Evolutionary conservation across 2,329 filamentous ascomycete genomes (phyloP), one percentile per base, ranked within the genome.

Genomic region (Seiridium cupressi): DNA sequence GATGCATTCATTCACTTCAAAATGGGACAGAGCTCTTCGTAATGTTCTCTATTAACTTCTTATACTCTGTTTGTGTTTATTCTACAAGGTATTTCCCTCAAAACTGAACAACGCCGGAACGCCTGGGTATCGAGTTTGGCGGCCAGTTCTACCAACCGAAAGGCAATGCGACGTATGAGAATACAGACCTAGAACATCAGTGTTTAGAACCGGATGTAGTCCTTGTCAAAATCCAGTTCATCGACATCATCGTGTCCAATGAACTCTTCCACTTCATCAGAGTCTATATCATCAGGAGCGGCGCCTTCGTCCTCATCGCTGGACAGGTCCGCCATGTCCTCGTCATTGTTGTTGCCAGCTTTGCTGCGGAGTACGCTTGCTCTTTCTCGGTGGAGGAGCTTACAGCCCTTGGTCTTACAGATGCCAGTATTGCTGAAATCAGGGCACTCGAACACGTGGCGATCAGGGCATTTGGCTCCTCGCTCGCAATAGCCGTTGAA

Each of bases 401-500:
- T 90, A 81, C 94, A 98, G 66, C 89, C 88, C 76, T 89, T 87
- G 73, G 85, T 87, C 73, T 87, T 88, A 85, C 95, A 99, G 63
- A 82, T 81, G 69, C 94, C 94, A 62, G 86, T 92, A 77, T 97
- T 96, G 83, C 92, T 91, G 80, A 96, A 97, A 74, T 96, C 91
- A 63, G 95, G 94, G 76, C 95, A 98, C 76, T 98, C 94, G 77
- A 90, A 89, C 60, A 94, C 89, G 79, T 99, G 95, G 62, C 93
- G 89, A 64, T 95, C 87, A 62, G 85, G 77, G 76, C 95, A 98
- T 59, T 82, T 77, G 59, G 84, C 83, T 62, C 94, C 95, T 73
- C 90, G 91, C 63, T 90, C 88, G 79, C 95, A 98, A 76, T 93
- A 98, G 57, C 95, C 94, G 70, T 93, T 84, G 58, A 88, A 86